Evolutionary conservation across 1,284 basidiomycete genomes (phyloP).

Genomic region (Ustilago esculenta): DNA sequence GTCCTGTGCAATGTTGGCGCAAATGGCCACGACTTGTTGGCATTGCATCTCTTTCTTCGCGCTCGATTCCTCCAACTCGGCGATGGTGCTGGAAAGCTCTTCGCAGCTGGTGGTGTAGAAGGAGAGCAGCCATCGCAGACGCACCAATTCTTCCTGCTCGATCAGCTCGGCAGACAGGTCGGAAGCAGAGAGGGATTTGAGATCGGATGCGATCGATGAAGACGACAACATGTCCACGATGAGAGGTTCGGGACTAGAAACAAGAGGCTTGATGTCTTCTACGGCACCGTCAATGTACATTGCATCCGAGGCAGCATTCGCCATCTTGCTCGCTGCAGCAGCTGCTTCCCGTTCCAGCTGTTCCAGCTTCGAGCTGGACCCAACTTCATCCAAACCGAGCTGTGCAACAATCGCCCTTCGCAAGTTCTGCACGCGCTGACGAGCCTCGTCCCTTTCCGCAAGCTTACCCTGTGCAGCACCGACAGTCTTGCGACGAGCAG

Average conservation of each 20-base stretch:
- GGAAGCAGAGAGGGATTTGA: neutral
- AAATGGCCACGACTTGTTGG: conserved; percentile 87
- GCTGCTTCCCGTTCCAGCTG: conserved; percentile 12
- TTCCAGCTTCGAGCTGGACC: conserved; percentile 1
- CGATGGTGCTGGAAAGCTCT: conserved; percentile 75
- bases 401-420: conserved; percentile 35
- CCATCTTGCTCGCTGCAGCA: neutral
- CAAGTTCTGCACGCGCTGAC: conserved; percentile 52
- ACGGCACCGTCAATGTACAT: conserved; percentile 35
- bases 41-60: conserved; percentile 82
- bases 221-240: conserved; percentile 2
- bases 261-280: conserved; percentile 19
- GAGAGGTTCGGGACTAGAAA: conserved; percentile 5
- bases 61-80: conserved; percentile 83
- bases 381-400: conserved; percentile 71
- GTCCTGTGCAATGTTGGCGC: conserved; percentile 85
- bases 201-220: conserved; percentile 7
- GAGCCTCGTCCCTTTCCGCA: conserved; percentile 57
- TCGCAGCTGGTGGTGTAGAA: conserved; percentile 15
- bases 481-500: conserved; percentile 78
- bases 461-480: conserved; percentile 52
- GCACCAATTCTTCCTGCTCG: conserved; percentile 43
- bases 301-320: conserved; percentile 6
- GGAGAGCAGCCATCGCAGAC: conserved; percentile 45
- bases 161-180: neutral